Percentiles rank a stretch among this genome's conserved stretches.
phyloP scores from a whole-genome alignment of 768 basidiomycete genomes.

The Macrolepiota albuminosa region DNA sequence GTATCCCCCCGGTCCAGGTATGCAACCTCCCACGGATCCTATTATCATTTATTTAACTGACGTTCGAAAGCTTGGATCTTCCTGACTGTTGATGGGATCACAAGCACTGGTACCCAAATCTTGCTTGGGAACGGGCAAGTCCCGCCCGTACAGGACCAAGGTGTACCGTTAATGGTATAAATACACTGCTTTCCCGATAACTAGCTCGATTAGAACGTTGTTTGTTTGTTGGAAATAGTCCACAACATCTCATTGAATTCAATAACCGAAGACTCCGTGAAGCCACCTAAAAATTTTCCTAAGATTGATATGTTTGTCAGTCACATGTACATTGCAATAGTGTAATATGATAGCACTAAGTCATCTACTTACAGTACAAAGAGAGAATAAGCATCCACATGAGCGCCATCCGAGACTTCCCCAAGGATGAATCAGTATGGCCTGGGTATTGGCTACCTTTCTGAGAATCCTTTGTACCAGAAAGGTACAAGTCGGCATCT shows the following conservation, averaged over 20 bases:
- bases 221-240: neutral
- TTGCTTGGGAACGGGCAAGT: conserved; percentile 33
- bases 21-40: neutral
- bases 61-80: conserved; percentile 21
- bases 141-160: conserved; percentile 31
- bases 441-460: too few relatives aligned
- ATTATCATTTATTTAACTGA: neutral
- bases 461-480: too few relatives aligned
- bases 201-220: neutral
- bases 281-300: too few relatives aligned
- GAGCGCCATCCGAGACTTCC: too few relatives aligned
- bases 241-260: neutral
- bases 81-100: conserved; percentile 27
- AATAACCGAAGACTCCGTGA: neutral
- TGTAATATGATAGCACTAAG: too few relatives aligned
- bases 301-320: too few relatives aligned
- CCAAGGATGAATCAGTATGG: too few relatives aligned
- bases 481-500: too few relatives aligned
- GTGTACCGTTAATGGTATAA: conserved; percentile 7
- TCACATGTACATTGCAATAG: too few relatives aligned
- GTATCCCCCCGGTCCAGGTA: conserved; percentile 32
- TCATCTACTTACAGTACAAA: too few relatives aligned
- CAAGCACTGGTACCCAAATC: conserved; percentile 27
- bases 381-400: too few relatives aligned
- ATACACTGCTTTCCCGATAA: neutral